Conservation (phyloP, 805 yeast species). For the Kluyveromyces aestuarii region DNA sequence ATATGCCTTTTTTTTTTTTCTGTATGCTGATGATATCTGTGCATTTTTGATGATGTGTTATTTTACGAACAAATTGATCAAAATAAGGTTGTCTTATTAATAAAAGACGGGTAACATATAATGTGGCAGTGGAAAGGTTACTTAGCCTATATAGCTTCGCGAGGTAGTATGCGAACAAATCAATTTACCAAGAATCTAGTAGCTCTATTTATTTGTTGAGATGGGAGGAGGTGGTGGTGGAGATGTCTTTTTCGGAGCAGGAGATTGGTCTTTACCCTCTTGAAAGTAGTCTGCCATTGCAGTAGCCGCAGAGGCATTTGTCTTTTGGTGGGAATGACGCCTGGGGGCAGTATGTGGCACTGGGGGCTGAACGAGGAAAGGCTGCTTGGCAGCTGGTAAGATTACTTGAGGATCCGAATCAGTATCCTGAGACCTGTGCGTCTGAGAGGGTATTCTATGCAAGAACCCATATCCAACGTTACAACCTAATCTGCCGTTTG, state of each 20-base stretch:
- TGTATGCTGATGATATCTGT: background rate
- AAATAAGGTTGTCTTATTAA: background rate
- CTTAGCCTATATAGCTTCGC: background rate
- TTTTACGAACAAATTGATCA: background rate
- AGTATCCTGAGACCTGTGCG: background rate
- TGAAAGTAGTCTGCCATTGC: conserved; percentile 23
- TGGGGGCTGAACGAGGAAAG: background rate
- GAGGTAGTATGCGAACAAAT: too few relatives aligned
- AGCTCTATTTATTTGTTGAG: background rate
- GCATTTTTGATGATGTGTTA: background rate
- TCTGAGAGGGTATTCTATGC: conserved; percentile 66
- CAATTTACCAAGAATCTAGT: background rate
- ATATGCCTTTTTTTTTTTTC: background rate
- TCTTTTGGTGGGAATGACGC: conserved; percentile 9
- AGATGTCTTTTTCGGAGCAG: conserved; percentile 1
- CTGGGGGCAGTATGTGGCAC: conserved; percentile 2
- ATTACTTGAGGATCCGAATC: background rate
- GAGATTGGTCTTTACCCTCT: conserved; percentile 24
- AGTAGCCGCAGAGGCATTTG: conserved; percentile 6
- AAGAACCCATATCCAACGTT: conserved; percentile 90
- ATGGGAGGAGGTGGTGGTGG: conserved; percentile 5
- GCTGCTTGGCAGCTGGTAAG: conserved; percentile 1
- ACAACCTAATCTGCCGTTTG: conserved; percentile 79
- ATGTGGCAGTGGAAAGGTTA: background rate
- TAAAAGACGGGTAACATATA: background rate